Conservation (phyloP, 202 grass and related monocot species). For the Cymbopogon flexuosus region DNA sequence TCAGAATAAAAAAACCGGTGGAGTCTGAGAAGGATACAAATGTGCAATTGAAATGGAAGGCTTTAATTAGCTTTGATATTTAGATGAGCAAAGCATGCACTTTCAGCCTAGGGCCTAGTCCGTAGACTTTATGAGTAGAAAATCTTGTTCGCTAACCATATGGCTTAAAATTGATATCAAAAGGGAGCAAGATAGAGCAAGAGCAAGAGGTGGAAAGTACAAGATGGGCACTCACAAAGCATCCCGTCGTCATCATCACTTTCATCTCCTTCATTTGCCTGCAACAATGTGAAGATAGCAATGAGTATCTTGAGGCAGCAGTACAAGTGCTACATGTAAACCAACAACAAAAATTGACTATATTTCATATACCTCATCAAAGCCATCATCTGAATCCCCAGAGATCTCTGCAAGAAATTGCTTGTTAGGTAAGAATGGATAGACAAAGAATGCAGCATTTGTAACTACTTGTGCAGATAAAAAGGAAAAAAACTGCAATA, state of each 20-base stretch:
- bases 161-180: neutral
- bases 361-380: constrained; percentile 54
- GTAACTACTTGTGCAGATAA: constrained; percentile 7
- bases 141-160: neutral
- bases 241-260: constrained; percentile 71
- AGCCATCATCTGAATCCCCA: constrained; percentile 54
- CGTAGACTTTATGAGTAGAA: neutral
- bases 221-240: constrained; percentile 68
- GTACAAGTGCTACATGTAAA: neutral
- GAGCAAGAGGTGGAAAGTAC: neutral
- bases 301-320: neutral
- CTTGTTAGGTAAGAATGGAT: neutral
- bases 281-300: constrained; percentile 17
- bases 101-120: neutral
- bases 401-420: constrained; percentile 53
- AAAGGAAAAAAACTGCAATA: neutral
- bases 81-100: neutral
- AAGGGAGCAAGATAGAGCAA: neutral
- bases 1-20: neutral
- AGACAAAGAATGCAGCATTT: neutral
- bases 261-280: constrained; percentile 54
- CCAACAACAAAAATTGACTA: neutral
- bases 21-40: neutral
- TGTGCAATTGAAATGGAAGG: neutral
- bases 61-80: neutral